A percentile compares a stretch with the other conserved stretches of the same genome.
These are phyloP conservation scores for Pseudogymnoascus sp. DNA, from an alignment of 2,329 filamentous ascomycete genomes.

Conservation along the genomic window DNA sequence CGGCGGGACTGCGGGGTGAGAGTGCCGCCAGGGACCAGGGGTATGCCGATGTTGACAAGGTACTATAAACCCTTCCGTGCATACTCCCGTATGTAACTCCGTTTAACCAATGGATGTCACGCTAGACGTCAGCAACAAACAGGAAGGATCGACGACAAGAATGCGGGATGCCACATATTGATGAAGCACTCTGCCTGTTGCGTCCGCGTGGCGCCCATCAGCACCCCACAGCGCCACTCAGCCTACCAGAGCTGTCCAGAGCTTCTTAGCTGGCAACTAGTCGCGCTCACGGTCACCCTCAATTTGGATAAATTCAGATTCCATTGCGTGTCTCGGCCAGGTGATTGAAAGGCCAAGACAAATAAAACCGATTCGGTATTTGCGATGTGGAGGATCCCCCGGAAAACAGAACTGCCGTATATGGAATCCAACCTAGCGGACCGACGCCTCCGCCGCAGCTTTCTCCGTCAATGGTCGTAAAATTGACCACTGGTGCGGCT, in stretches of 20 bases:
- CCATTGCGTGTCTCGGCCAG: background rate
- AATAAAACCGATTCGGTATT: background rate
- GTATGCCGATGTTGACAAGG: conserved; percentile 3
- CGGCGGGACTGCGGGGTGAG: conserved; percentile 3
- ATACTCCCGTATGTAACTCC: conserved; percentile 2
- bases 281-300: background rate
- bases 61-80: background rate
- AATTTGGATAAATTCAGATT: background rate
- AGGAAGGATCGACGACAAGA: background rate
- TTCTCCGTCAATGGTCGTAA: background rate
- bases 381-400: background rate
- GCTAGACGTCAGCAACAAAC: conserved; percentile 1
- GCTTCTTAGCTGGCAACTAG: background rate
- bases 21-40: conserved; percentile 1
- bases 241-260: background rate
- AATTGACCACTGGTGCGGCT: background rate
- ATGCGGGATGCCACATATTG: background rate
- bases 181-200: conserved; percentile 3
- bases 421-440: background rate
- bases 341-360: background rate
- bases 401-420: background rate
- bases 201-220: background rate
- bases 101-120: background rate
- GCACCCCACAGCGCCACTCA: background rate
- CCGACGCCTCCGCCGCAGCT: background rate